Percentiles rank a stretch among this genome's conserved stretches.
Evolutionary conservation across 176 grass and related monocot genomes (phyloP).

Genomic region (Alopecurus myosuroides): DNA sequence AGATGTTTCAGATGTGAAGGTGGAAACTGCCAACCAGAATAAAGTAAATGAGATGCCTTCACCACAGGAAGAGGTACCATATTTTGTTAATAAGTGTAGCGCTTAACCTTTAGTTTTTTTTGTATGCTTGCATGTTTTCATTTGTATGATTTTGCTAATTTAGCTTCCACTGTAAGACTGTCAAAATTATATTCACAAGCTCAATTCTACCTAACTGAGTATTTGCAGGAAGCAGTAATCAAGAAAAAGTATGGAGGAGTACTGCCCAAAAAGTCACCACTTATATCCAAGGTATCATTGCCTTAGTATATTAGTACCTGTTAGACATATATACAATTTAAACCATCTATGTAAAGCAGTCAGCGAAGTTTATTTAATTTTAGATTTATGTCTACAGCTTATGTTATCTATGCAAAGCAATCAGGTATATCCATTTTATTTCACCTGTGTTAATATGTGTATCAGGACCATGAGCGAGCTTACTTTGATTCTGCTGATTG

Average conservation of each 20-base stretch:
- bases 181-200: neutral
- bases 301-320: neutral
- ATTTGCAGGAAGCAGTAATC: constrained; percentile 50
- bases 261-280: constrained; percentile 52
- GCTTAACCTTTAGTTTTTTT: neutral
- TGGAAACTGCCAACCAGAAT: constrained; percentile 33
- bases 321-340: neutral
- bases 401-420: neutral
- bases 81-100: neutral
- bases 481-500: constrained; percentile 91
- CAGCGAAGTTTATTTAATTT: neutral
- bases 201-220: neutral
- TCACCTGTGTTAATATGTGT: constrained; percentile 20
- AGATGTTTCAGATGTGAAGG: constrained; percentile 16
- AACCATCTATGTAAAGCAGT: neutral
- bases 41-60: constrained; percentile 42
- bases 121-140: neutral
- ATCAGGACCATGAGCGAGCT: constrained; percentile 78
- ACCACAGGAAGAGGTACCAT: constrained; percentile 40
- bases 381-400: neutral
- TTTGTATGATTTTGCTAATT: neutral
- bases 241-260: constrained; percentile 76
- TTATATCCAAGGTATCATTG: constrained; percentile 62
- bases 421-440: neutral
- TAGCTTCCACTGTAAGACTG: neutral